These are phyloP conservation scores for Backusella sp. DNA, from an alignment of 192 early-diverging fungal genomes.

Conservation along the genomic window DNA sequence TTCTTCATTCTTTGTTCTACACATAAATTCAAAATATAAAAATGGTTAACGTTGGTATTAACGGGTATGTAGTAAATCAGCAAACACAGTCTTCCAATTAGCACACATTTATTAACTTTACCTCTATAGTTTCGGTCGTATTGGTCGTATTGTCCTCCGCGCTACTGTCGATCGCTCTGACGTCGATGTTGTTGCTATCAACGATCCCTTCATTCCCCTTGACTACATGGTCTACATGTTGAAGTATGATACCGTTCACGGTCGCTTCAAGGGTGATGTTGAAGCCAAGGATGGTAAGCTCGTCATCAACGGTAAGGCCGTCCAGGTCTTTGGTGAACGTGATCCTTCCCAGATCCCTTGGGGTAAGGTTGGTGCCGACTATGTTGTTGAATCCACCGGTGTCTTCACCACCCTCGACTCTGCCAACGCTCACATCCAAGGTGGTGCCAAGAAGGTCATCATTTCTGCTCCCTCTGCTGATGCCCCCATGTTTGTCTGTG, in stretches of 20 bases:
- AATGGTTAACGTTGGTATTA: conserved; percentile 18
- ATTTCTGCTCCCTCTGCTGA: too few species aligned
- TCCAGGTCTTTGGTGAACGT: conserved; percentile 72
- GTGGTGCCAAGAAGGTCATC: too few species aligned
- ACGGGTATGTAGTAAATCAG: conserved; percentile 10
- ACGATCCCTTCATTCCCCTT: conserved; percentile 96
- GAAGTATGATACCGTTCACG: conserved; percentile 99
- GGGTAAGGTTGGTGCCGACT: conserved; percentile 76
- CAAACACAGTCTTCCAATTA: not conserved
- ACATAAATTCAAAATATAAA: not conserved
- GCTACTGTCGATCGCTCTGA: conserved; percentile 72
- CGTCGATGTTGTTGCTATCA: conserved; percentile 88
- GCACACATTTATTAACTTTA: not conserved
- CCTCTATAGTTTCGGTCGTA: conserved; percentile 83
- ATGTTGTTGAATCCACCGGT: conserved; percentile 98
- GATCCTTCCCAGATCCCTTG: conserved; percentile 90
- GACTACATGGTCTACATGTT: conserved; percentile 98
- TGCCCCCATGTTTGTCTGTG: too few species aligned
- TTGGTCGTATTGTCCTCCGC: conserved; percentile 95
- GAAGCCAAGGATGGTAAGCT: conserved; percentile 82
- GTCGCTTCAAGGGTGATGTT: conserved; percentile 86
- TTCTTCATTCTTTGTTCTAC: not conserved
- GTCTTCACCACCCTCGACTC: conserved; percentile 83
- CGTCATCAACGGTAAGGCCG: conserved; percentile 79
- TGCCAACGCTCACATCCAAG: too few species aligned